These are phyloP conservation scores for Populus ilicifolia DNA, from an alignment of 345 rosid species.

Conservation along the genomic window DNA sequence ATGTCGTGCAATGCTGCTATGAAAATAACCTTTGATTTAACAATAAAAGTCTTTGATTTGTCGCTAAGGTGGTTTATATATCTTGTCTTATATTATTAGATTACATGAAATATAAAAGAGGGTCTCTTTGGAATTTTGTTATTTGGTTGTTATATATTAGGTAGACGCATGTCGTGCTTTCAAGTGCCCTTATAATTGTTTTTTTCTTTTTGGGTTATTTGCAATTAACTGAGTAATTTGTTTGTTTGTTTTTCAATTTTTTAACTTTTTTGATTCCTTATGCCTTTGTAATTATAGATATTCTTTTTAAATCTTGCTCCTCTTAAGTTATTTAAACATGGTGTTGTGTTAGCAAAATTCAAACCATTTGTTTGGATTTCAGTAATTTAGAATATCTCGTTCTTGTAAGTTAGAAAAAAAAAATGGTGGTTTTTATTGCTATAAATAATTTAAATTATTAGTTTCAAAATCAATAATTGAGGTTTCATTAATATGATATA, in stretches of 20 bases:
- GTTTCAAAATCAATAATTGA: not conserved
- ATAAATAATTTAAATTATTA: no score
- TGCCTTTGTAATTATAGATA: not conserved
- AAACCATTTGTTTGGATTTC: no score
- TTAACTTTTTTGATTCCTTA: not conserved
- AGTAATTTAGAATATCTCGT: no score
- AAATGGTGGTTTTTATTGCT: no score
- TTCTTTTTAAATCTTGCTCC: not conserved
- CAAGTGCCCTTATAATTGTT: not conserved
- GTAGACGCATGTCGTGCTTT: not conserved
- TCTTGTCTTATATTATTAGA: not conserved
- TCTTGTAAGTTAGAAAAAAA: no score
- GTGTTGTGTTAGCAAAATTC: no score
- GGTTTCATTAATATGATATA: no score
- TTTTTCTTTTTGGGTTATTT: not conserved
- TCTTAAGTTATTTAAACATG: no score
- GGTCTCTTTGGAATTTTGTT: conserved; percentile 5
- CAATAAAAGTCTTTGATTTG: not conserved
- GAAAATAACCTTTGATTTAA: not conserved
- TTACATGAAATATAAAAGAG: not conserved
- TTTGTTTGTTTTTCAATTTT: not conserved
- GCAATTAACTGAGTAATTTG: not conserved
- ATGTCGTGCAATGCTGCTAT: not conserved
- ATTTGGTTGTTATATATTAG: conserved; percentile 11
- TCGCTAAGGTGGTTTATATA: not conserved